phyloP scores from a whole-genome alignment of 352 stramenopile genomes.

The Phytophthora foliorum region DNA sequence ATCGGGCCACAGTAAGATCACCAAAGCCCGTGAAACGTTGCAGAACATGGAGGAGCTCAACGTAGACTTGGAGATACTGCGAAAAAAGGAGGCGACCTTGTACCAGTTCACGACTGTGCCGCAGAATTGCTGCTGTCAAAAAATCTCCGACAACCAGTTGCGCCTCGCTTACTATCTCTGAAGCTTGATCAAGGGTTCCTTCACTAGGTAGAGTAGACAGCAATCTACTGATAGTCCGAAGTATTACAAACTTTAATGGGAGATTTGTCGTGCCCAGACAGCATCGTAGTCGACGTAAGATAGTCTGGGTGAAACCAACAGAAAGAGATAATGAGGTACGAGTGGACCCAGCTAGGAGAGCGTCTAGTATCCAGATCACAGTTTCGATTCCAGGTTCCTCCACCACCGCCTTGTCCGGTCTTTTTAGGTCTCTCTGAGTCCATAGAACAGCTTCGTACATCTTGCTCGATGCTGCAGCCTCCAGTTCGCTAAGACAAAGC shows the following conservation, averaged over 20 bases:
- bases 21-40: background rate
- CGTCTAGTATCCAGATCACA: constrained; percentile 70
- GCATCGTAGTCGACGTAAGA: constrained; percentile 35
- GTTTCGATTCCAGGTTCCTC: constrained; percentile 85
- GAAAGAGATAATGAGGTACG: constrained; percentile 4
- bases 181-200: background rate
- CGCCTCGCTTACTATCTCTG: background rate
- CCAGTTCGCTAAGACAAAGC: constrained; percentile 69
- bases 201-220: constrained; percentile 23
- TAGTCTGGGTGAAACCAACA: background rate
- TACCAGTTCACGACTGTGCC: constrained; percentile 60
- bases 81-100: constrained; percentile 78
- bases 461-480: constrained; percentile 56
- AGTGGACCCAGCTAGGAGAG: constrained; percentile 34
- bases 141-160: constrained; percentile 48
- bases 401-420: constrained; percentile 54
- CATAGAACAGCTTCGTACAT: constrained; percentile 76
- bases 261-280: constrained; percentile 64
- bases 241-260: constrained; percentile 64
- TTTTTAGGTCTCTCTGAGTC: constrained; percentile 74
- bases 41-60: constrained; percentile 65
- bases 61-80: constrained; percentile 72
- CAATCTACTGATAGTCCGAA: constrained; percentile 63
- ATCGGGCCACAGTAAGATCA: background rate
- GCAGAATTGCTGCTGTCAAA: constrained; percentile 54